Base-by-base conservation (phyloP, 768 basidiomycete genomes). In the Amanita pseudoporphyria region DNA sequence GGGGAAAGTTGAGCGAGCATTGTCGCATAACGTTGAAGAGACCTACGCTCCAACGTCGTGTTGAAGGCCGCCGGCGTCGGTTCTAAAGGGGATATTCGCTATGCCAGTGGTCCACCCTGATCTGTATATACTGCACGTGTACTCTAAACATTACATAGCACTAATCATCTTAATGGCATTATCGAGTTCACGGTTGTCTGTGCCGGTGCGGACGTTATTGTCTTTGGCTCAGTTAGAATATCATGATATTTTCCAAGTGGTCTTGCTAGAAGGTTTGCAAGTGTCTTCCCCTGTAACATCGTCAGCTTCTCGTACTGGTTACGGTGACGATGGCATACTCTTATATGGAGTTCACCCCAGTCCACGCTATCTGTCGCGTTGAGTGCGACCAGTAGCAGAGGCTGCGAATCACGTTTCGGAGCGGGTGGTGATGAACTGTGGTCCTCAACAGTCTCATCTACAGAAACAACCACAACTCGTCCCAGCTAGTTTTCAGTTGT, bases 331-430 rank as follows among this genome's bases (percentile, higher is more conserved):
- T 13, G 12, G 56, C 72, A 18, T 52, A 83, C 87, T 73, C 82
- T 87, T 54, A 60, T 51, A 46, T 79, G 72, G 48, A 89, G 68
- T 47, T 74, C 72, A 21, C 78, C 77, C 84, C 84, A 88, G n/a
- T 78, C 75, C 6, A 81, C 76, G 39, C 62, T 66, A 35, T 74
- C 63, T 18, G 77, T 74, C 30, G 81, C 72, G 53, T 84, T 86
- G 53, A 89, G 64, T 2, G 80, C 84, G 38, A 89, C 70, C 40
- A 90, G 66, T 76, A 88, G 71, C 47, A 85, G 55, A 9, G 87
- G 87, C 63, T 64, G 66, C 53, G 64, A 59, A 21, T 39, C 36
- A 10, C 26, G 12, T n/a, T 24, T 18, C 24, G 26, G 16, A 9
- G 9, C 10, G 14, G 13, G 16, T 2, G 37, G 41, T 44, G 45